Evolutionary conservation across 1,139 yeast species (phyloP).

Genomic region (Zygoascus hellenicus): DNA sequence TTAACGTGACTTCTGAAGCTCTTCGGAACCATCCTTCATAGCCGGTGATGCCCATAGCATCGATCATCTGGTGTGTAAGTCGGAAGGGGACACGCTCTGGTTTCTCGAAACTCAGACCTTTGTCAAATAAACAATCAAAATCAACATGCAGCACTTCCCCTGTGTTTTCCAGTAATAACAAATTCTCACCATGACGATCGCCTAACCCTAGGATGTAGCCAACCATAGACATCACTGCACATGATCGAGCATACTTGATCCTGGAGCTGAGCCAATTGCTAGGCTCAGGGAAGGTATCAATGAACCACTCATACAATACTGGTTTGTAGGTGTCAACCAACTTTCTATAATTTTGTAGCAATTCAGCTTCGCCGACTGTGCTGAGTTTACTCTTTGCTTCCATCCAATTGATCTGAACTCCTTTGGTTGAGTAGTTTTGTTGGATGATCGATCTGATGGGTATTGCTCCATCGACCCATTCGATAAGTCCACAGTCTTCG

Average conservation of each 20-base stretch:
- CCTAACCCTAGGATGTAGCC: conserved; percentile 80
- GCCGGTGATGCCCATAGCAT: conserved; percentile 87
- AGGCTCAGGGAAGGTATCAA: conserved; percentile 87
- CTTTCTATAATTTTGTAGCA: conserved; percentile 18
- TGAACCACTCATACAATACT: conserved; percentile 78
- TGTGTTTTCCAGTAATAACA: conserved; percentile 62
- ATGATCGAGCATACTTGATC: conserved; percentile 64
- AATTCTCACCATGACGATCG: conserved; percentile 93
- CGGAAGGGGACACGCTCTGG: conserved; percentile 97
- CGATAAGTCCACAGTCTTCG: conserved; percentile 85
- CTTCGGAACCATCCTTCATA: conserved; percentile 86
- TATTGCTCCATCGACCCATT: conserved; percentile 81
- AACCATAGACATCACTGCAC: conserved; percentile 97
- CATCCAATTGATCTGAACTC: conserved; percentile 31
- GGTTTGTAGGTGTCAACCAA: conserved; percentile 50
- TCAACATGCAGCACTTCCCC: conserved; percentile 92
- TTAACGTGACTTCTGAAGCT: conserved; percentile 79
- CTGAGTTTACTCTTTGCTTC: conserved; percentile 14
- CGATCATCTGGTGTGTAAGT: conserved; percentile 79
- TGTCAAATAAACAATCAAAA: conserved; percentile 92
- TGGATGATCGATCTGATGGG: conserved; percentile 69
- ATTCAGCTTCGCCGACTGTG: conserved; percentile 13
- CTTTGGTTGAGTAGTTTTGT: conserved; percentile 37
- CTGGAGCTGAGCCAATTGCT: conserved; percentile 80
- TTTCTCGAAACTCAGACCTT: conserved; percentile 50